Evolutionary conservation across 257 asterid species (phyloP).

Genomic region (Leptodermis oblonga): DNA sequence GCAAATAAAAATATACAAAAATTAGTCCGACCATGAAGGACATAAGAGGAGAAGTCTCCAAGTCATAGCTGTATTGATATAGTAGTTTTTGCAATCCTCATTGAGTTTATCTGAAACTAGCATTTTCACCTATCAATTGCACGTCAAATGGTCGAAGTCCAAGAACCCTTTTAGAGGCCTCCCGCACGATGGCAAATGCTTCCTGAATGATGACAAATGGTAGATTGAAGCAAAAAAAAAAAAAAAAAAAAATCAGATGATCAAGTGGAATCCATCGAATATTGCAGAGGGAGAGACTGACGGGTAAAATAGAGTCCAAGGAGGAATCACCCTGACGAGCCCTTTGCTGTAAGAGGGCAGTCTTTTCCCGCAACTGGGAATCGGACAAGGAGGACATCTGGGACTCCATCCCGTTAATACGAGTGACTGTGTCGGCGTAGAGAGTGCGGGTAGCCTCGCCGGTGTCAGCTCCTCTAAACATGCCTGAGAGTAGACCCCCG

Average conservation of each 20-base stretch:
- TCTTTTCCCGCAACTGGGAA: constrained; percentile 65
- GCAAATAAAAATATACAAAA: not conserved
- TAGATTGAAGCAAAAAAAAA: no score
- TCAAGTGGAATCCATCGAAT: no score
- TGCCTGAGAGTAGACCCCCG: constrained; percentile 87
- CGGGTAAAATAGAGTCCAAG: constrained; percentile 84
- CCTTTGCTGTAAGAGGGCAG: constrained; percentile 61
- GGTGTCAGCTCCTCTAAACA: constrained; percentile 62
- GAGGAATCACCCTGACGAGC: constrained; percentile 63
- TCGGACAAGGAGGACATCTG: constrained; percentile 73
- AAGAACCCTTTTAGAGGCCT: constrained; percentile 94
- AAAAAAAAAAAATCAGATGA: no score
- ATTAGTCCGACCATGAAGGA: not conserved
- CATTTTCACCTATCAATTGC: constrained; percentile 69
- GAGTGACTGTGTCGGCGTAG: constrained; percentile 51
- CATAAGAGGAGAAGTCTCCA: not conserved
- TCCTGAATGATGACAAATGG: constrained; percentile 72
- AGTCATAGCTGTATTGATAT: no score
- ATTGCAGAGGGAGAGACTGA: constrained; percentile 30
- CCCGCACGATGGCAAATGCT: constrained; percentile 90
- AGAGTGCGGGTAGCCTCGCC: constrained; percentile 80
- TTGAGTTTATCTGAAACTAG: not conserved
- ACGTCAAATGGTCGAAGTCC: constrained; percentile 99
- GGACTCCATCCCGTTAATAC: constrained; percentile 67
- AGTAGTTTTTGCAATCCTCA: no score